phyloP scores from a whole-genome alignment of 2,329 filamentous ascomycete species.

The Aspergillus costaricaensis region DNA sequence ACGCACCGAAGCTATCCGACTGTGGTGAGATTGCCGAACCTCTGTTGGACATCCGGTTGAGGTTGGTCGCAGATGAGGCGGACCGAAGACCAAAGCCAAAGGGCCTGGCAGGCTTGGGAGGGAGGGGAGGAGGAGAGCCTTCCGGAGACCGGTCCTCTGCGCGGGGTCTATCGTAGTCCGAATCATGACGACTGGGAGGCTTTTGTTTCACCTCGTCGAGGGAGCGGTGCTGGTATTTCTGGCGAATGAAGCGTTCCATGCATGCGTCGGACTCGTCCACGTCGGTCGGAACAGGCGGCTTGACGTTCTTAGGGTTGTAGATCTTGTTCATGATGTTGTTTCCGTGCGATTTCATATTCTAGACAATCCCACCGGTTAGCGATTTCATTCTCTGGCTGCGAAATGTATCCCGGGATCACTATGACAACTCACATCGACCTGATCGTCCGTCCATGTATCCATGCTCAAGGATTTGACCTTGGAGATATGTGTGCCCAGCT shows the following conservation, averaged over 20 bases:
- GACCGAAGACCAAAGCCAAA: slow-evolving; percentile 68
- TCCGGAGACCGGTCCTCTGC: slow-evolving; percentile 44
- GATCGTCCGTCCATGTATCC: slow-evolving; percentile 95
- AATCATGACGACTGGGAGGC: slow-evolving; percentile 55
- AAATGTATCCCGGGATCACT: not conserved
- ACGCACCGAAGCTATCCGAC: slow-evolving; percentile 19
- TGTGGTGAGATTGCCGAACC: slow-evolving; percentile 26
- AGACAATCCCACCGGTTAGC: not conserved
- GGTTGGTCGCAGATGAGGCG: slow-evolving; percentile 69
- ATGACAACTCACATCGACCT: slow-evolving; percentile 76
- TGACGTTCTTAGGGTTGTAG: slow-evolving; percentile 84
- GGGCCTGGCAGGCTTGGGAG: slow-evolving; percentile 61
- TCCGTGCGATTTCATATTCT: slow-evolving; percentile 94
- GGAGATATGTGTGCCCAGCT: slow-evolving; percentile 94
- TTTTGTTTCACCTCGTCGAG: slow-evolving; percentile 51
- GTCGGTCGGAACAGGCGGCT: slow-evolving; percentile 82
- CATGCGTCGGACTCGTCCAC: slow-evolving; percentile 88
- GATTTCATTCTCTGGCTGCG: not conserved
- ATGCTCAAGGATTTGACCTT: slow-evolving; percentile 99
- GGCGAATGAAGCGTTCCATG: slow-evolving; percentile 92
- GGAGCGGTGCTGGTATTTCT: slow-evolving; percentile 79
- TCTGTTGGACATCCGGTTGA: slow-evolving; percentile 57
- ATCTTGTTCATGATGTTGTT: slow-evolving; percentile 82
- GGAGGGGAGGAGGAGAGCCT: slow-evolving; percentile 58
- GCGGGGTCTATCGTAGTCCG: slow-evolving; percentile 51